Evolutionary conservation across 192 early-diverging fungal genomes (phyloP).

Genomic region (Linnemannia exigua): DNA sequence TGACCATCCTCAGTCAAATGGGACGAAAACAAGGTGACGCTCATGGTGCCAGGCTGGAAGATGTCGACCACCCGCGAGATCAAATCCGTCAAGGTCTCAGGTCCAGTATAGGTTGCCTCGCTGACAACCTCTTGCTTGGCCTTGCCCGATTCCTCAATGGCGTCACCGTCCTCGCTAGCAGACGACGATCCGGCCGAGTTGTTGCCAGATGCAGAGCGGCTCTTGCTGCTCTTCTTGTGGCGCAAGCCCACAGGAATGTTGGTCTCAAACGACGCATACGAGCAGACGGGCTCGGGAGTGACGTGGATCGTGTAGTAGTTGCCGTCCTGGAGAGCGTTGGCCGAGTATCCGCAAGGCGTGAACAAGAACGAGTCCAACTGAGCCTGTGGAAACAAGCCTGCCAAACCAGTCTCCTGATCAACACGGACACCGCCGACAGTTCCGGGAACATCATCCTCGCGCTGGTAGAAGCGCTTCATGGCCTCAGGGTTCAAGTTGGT

Average conservation of each 20-base stretch:
- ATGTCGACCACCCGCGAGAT: slow-evolving; percentile 79
- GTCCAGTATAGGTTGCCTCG: slow-evolving; percentile 81
- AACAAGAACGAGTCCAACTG: slow-evolving; percentile 92
- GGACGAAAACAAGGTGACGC: slow-evolving; percentile 74
- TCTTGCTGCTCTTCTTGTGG: slow-evolving; percentile 35
- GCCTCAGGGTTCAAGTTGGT: slow-evolving; percentile 86
- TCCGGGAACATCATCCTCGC: slow-evolving; percentile 71
- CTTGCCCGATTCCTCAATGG: slow-evolving; percentile 50
- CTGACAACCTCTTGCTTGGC: slow-evolving; percentile 78
- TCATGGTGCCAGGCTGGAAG: slow-evolving; percentile 90
- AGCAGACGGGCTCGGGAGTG: slow-evolving; percentile 97
- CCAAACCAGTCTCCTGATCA: slow-evolving; percentile 85
- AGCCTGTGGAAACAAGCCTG: slow-evolving; percentile 84
- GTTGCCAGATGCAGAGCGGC: slow-evolving; percentile 11
- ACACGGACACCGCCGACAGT: slow-evolving; percentile 75
- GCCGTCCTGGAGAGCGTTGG: slow-evolving; percentile 87
- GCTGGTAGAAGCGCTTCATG: slow-evolving; percentile 85
- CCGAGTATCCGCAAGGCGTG: slow-evolving; percentile 96
- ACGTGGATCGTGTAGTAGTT: slow-evolving; percentile 98
- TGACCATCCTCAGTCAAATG: slow-evolving; percentile 60
- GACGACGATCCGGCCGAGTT: slow-evolving; percentile 32
- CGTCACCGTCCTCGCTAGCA: slow-evolving; percentile 44
- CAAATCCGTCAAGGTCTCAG: slow-evolving; percentile 78
- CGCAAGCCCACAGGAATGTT: slow-evolving; percentile 81
- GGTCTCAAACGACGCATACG: slow-evolving; percentile 99